phyloP scores from a whole-genome alignment of 2,329 filamentous ascomycete genomes.

The Hypoxylon sp. region DNA sequence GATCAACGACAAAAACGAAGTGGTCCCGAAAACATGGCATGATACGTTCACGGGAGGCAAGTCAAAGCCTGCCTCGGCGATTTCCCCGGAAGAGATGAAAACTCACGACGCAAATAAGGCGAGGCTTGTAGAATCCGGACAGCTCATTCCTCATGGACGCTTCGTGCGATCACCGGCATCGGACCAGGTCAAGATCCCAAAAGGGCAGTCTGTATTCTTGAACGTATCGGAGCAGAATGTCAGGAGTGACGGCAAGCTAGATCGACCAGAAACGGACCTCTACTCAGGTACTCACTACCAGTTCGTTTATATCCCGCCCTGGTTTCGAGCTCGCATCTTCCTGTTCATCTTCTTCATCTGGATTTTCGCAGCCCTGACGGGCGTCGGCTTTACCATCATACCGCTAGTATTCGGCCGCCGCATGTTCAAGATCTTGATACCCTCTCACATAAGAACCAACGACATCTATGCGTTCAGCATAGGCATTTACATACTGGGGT shows the following conservation, averaged over 20 bases:
- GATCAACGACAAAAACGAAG: slow-evolving; percentile 51
- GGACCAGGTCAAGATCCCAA: slow-evolving; percentile 93
- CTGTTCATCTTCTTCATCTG: slow-evolving; percentile 90
- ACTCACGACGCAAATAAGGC: slow-evolving; percentile 52
- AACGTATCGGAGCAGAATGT: slow-evolving; percentile 74
- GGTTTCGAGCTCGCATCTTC: slow-evolving; percentile 81
- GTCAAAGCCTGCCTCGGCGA: slow-evolving; percentile 51
- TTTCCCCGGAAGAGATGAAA: slow-evolving; percentile 49
- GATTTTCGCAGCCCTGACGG: slow-evolving; percentile 89
- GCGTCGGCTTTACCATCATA: slow-evolving; percentile 83
- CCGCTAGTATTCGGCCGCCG: slow-evolving; percentile 85
- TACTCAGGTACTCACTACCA: slow-evolving; percentile 70
- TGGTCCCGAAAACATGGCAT: slow-evolving; percentile 65
- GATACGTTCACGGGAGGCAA: slow-evolving; percentile 60
- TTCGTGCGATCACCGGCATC: slow-evolving; percentile 94
- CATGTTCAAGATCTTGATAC: slow-evolving; percentile 77
- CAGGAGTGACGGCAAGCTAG: slow-evolving; percentile 68
- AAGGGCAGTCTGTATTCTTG: slow-evolving; percentile 81
- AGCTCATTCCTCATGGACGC: slow-evolving; percentile 73
- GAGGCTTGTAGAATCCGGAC: slow-evolving; percentile 55
- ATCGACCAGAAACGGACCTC: slow-evolving; percentile 59
- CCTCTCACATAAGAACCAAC: slow-evolving; percentile 78
- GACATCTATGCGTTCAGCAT: slow-evolving; percentile 97
- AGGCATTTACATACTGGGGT: slow-evolving; percentile 82
- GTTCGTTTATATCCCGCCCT: slow-evolving; percentile 82